Percentiles rank a stretch among this genome's conserved stretches.
Conservation (phyloP, 2,329 filamentous ascomycete species). For the Pestalotiopsis fici region DNA sequence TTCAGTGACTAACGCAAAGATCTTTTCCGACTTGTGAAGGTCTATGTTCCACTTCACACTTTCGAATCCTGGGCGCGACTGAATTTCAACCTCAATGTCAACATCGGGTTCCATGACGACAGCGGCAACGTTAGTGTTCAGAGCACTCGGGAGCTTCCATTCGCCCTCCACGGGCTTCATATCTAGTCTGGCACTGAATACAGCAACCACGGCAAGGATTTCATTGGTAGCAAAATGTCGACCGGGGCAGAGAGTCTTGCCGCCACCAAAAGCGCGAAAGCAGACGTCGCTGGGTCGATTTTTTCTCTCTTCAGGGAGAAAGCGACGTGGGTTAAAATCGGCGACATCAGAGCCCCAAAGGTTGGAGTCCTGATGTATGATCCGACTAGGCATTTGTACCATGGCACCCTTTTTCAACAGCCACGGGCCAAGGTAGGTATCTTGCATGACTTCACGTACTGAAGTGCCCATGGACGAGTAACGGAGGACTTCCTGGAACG, state of each 20-base stretch:
- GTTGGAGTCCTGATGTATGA: constrained; percentile 38
- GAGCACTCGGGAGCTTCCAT: constrained; percentile 24
- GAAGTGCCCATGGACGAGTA: constrained; percentile 39
- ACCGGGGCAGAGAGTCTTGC: constrained; percentile 40
- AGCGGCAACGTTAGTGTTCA: constrained; percentile 27
- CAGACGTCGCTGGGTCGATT: constrained; percentile 25
- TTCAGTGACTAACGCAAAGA: constrained; percentile 1
- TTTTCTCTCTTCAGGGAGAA: constrained; percentile 24
- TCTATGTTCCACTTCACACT: constrained; percentile 7
- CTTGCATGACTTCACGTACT: constrained; percentile 40
- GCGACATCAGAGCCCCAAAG: constrained; percentile 45
- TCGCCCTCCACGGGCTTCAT: constrained; percentile 20
- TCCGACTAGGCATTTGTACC: constrained; percentile 43
- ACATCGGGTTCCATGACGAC: constrained; percentile 28
- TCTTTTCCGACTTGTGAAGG: constrained; percentile 5
- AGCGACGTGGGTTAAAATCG: constrained; percentile 42
- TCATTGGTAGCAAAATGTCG: constrained; percentile 39
- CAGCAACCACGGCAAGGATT: constrained; percentile 33
- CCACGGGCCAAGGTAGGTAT: constrained; percentile 40
- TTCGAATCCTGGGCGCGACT: constrained; percentile 6
- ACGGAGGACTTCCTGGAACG: constrained; percentile 46
- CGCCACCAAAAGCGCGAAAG: constrained; percentile 40
- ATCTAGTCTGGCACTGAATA: constrained; percentile 25
- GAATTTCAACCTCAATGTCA: constrained; percentile 22
- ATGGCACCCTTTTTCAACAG: constrained; percentile 41